phyloP scores from a whole-genome alignment of 345 rosid species.

The Carallia pectinifolia region DNA sequence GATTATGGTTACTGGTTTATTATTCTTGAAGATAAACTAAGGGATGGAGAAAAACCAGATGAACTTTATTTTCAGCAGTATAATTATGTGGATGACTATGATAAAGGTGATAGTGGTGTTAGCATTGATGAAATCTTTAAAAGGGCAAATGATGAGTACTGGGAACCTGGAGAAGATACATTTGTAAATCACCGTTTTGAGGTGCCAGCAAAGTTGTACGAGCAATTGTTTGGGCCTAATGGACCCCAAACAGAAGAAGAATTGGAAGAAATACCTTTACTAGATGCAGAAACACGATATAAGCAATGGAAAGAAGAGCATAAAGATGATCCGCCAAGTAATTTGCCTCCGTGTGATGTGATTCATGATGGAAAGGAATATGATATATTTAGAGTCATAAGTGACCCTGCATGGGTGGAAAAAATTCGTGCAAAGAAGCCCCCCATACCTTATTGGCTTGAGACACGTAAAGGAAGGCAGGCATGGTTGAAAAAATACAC shows the following conservation, averaged over 20 bases:
- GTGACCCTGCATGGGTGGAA: constrained; percentile 62
- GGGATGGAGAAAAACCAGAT: constrained; percentile 79
- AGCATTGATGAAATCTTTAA: constrained; percentile 69
- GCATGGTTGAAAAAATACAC: constrained; percentile 87
- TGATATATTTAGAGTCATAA: constrained; percentile 55
- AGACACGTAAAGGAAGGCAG: constrained; percentile 90
- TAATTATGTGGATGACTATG: constrained; percentile 79
- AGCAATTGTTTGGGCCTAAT: constrained; percentile 89
- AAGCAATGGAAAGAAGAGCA: constrained; percentile 74
- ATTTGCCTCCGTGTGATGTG: constrained; percentile 74
- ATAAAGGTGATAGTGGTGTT: constrained; percentile 83
- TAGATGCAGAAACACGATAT: constrained; percentile 80
- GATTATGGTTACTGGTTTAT: constrained; percentile 96
- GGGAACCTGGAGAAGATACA: constrained; percentile 97
- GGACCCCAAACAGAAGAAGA: constrained; percentile 87
- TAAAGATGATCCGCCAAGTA: constrained; percentile 86
- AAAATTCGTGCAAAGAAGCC: constrained; percentile 67
- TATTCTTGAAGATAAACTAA: constrained; percentile 83
- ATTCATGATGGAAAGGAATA: constrained; percentile 76
- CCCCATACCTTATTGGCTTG: constrained; percentile 87
- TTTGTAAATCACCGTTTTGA: constrained; percentile 71
- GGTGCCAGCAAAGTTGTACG: constrained; percentile 87
- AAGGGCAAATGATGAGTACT: constrained; percentile 85
- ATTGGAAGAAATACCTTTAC: constrained; percentile 63
- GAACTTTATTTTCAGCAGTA: constrained; percentile 96